Conservation (phyloP, 495 filamentous ascomycete species). For the Penicillium lagena region DNA sequence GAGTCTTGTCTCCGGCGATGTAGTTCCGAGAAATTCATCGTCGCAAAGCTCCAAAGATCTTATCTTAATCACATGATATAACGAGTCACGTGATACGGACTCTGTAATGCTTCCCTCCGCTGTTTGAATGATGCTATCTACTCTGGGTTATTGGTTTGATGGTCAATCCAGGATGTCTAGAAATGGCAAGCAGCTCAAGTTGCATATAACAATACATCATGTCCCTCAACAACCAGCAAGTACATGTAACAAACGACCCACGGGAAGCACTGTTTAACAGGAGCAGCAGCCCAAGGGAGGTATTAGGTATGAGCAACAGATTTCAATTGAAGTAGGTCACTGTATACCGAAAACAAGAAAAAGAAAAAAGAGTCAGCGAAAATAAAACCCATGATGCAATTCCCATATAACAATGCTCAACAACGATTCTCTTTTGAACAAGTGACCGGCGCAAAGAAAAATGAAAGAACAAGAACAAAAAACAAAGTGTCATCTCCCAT, state of each 20-base stretch:
- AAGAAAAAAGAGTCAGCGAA: conserved; percentile 14
- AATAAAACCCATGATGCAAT: conserved; percentile 18
- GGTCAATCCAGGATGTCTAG: too few relatives aligned
- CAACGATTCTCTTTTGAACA: conserved; percentile 3
- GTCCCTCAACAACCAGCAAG: conserved; percentile 5
- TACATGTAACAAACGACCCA: conserved; percentile 9
- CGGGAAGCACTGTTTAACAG: too few relatives aligned
- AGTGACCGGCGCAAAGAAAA: conserved; percentile 11
- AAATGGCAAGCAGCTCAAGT: too few relatives aligned
- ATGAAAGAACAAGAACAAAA: conserved; percentile 13
- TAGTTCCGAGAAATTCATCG: too few relatives aligned
- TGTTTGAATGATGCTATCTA: too few relatives aligned
- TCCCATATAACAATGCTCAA: too few relatives aligned
- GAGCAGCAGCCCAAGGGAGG: background rate
- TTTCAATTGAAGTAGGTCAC: conserved; percentile 14
- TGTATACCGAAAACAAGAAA: conserved; percentile 21
- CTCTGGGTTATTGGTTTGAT: too few relatives aligned
- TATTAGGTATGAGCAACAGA: conserved; percentile 14
- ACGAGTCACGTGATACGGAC: too few relatives aligned
- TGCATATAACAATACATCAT: conserved; percentile 16
- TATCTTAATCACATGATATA: too few relatives aligned
- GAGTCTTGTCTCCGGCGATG: too few relatives aligned
- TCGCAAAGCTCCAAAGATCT: too few relatives aligned
- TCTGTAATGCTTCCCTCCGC: too few relatives aligned
- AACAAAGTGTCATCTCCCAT: conserved; percentile 16